Percentiles rank a stretch among this genome's conserved stretches.
phyloP scores from a whole-genome alignment of 1,284 basidiomycete species.

The Tylopilus sp. region DNA sequence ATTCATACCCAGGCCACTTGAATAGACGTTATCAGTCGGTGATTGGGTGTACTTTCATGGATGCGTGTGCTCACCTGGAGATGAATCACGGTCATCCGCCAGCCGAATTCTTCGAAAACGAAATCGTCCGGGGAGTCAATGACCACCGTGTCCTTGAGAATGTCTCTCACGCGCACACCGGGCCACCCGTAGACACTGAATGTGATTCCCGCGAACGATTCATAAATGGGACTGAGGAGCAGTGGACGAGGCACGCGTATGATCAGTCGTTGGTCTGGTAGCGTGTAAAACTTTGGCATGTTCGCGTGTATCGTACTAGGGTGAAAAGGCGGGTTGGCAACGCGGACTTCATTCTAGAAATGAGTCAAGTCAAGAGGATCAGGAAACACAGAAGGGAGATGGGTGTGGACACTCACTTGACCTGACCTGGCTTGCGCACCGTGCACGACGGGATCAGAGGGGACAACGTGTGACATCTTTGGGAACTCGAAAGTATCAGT shows the following conservation, averaged over 20 bases:
- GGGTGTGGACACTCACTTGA: too few relatives aligned
- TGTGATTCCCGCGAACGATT: slow-evolving; percentile 19
- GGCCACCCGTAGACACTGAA: slow-evolving; percentile 22
- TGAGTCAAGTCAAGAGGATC: slow-evolving; percentile 1
- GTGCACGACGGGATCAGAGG: too few relatives aligned
- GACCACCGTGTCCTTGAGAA: slow-evolving; percentile 9
- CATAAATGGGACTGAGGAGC: slow-evolving; percentile 13
- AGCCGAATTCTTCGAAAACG: slow-evolving; percentile 20
- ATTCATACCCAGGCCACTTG: slow-evolving; percentile 32
- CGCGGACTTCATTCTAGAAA: slow-evolving; percentile 19
- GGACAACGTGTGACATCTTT: too few relatives aligned
- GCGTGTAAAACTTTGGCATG: slow-evolving; percentile 23
- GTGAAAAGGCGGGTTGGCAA: slow-evolving; percentile 24
- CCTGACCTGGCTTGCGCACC: too few relatives aligned
- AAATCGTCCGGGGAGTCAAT: slow-evolving; percentile 24
- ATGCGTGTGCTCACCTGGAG: slow-evolving; percentile 19
- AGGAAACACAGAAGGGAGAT: too few relatives aligned
- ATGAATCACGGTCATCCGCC: slow-evolving; percentile 20
- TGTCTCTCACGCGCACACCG: slow-evolving; percentile 24
- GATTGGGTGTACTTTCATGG: not conserved
- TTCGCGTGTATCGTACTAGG: slow-evolving; percentile 11
- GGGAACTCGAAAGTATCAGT: too few relatives aligned
- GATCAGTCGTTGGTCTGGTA: slow-evolving; percentile 2
- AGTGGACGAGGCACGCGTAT: slow-evolving; percentile 24
- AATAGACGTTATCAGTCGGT: too few relatives aligned